Evolutionary conservation across 768 basidiomycete genomes (phyloP), one percentile per base, ranked within the genome.

Genomic region (Lactarius psammicola): DNA sequence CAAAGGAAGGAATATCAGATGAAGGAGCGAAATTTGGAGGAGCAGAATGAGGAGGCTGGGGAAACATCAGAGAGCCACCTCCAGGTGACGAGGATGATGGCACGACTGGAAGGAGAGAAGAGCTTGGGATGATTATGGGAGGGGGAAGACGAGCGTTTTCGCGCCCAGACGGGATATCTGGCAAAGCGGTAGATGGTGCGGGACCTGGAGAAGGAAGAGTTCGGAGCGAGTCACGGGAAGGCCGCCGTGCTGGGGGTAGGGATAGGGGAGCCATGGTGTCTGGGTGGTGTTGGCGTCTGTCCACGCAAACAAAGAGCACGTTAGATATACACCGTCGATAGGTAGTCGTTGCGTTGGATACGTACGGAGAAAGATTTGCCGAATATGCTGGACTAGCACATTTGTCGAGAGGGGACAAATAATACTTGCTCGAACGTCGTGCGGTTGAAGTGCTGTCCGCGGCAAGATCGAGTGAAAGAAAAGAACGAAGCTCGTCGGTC

Each of bases 381-480:
- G 49, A 26, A 33, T 17, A 11, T 65, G 30, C 61, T 56, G 38
- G 58, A 23, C 8, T 57, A 51, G 59, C 51, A 60, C 31, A 66
- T 2, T 76, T 77, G 49, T 72, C 71, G 61, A 77, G 80, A 58
- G 76, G 75, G 20, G 72, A 69, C 49, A 78, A 72, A 31, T 77
- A 72, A 31, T 77, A 78, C 54, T 79, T 80, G 3, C 5, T 15
- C 0, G 61, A 54, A n/a, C 51, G 64, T 10, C 44, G 54, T 13
- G 80, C 76, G 44, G 78, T 76, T 62, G 77, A 72, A 4, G 78
- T 79, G 67, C 78, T 77, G 30, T 80, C 78, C 73, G 86, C 84
- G 44, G 87, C 87, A 4, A 87, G 80, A 73, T 89, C 88, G 62
- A 89, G 82, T 40, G 84, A 88, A 59, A 89, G 81, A 73, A 88